Conservation (phyloP, 2,329 filamentous ascomycete genomes). For the Calonectria crousiana region DNA sequence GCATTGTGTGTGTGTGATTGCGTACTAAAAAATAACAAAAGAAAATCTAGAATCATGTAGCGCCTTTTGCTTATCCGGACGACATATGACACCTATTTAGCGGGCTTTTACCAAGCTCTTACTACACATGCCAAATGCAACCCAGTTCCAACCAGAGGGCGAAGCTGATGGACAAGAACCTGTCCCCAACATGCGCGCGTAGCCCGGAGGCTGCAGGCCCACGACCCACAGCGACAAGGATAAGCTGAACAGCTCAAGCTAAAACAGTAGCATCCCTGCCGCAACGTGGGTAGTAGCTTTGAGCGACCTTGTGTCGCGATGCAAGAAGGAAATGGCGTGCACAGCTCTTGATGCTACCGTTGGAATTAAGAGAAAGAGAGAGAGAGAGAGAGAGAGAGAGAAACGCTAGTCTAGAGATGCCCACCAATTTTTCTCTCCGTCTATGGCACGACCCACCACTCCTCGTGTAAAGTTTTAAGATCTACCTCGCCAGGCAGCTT, state of each 20-base stretch:
- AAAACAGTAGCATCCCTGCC: slow-evolving; percentile 16
- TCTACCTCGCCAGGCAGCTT: slow-evolving; percentile 67
- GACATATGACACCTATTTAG: not conserved
- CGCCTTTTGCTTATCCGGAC: not conserved
- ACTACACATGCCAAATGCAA: slow-evolving; percentile 4
- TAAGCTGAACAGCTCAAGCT: not conserved
- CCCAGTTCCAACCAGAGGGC: not conserved
- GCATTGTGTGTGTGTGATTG: slow-evolving; percentile 13
- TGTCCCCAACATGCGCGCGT: slow-evolving; percentile 4
- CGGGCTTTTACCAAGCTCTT: not conserved
- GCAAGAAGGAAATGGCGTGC: slow-evolving; percentile 34
- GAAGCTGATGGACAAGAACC: not conserved
- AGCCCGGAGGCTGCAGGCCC: not conserved
- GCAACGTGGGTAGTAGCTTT: slow-evolving; percentile 9
- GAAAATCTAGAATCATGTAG: slow-evolving; percentile 12
- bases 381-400: not conserved
- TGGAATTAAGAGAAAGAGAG: not conserved
- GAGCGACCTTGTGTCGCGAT: slow-evolving; percentile 23
- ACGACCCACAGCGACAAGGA: slow-evolving; percentile 12
- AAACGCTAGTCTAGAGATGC: not conserved
- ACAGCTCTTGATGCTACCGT: slow-evolving; percentile 24
- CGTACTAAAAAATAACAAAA: not conserved
- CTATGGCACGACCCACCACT: slow-evolving; percentile 69
- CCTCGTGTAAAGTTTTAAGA: slow-evolving; percentile 73
- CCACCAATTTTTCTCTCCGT: not conserved